Conservation (phyloP, 495 filamentous ascomycete genomes). For the Saxophila tyrrhenica region DNA sequence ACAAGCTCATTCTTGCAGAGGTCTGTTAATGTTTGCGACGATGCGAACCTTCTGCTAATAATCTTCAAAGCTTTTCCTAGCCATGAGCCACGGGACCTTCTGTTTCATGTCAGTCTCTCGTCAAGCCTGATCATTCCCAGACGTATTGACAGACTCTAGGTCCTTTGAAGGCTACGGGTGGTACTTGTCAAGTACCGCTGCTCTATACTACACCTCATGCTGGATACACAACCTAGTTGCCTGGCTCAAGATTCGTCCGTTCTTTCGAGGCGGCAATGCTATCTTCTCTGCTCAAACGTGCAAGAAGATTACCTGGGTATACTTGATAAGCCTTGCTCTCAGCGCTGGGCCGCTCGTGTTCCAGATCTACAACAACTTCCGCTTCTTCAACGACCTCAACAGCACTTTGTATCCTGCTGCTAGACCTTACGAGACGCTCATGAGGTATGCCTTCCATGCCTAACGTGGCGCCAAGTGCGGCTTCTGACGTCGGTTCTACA, state of each 20-base stretch:
- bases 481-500: too few relatives aligned
- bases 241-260: slow-evolving; percentile 33
- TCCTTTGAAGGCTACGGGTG: slow-evolving; percentile 4
- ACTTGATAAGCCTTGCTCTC: slow-evolving; percentile 33
- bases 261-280: slow-evolving; percentile 30
- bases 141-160: too few relatives aligned
- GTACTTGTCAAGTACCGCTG: slow-evolving; percentile 30
- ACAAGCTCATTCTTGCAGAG: slow-evolving; percentile 39
- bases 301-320: slow-evolving; percentile 18
- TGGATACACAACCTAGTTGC: slow-evolving; percentile 31
- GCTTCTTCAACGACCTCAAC: slow-evolving; percentile 41
- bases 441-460: not conserved
- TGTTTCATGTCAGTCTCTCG: slow-evolving; percentile 24
- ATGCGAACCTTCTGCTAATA: slow-evolving; percentile 15
- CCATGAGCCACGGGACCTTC: slow-evolving; percentile 29
- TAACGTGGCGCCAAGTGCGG: too few relatives aligned
- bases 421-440: not conserved
- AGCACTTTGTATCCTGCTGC: not conserved
- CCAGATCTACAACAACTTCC: slow-evolving; percentile 41
- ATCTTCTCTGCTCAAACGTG: slow-evolving; percentile 36
- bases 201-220: slow-evolving; percentile 21
- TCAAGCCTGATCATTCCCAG: too few relatives aligned
- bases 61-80: slow-evolving; percentile 28
- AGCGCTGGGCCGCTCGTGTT: slow-evolving; percentile 38
- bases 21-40: slow-evolving; percentile 20